These are phyloP conservation scores for Thelonectria blattea DNA, from an alignment of 2,329 filamentous ascomycete genomes.

Conservation along the genomic window DNA sequence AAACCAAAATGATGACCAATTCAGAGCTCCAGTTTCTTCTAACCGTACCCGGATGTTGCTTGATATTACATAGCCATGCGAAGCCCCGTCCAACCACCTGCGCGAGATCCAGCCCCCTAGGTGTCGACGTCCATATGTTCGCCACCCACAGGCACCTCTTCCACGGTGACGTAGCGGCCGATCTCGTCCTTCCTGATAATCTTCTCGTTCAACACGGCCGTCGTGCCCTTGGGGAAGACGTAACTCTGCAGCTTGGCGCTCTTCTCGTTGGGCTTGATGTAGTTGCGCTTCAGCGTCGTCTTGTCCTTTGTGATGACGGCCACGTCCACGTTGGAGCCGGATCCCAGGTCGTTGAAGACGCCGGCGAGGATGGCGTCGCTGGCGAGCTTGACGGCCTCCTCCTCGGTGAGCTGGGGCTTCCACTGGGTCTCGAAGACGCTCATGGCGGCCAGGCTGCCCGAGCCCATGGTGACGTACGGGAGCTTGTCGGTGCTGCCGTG, in stretches of 20 bases:
- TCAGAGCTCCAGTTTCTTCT: conserved; percentile 28
- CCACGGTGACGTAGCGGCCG: conserved; percentile 89
- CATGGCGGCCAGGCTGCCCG: conserved; percentile 95
- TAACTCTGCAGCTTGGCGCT: conserved; percentile 93
- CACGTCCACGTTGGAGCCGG: conserved; percentile 96
- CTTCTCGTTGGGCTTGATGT: conserved; percentile 90
- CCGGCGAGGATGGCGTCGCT: conserved; percentile 90
- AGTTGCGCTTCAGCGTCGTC: conserved; percentile 91
- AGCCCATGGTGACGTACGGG: conserved; percentile 99
- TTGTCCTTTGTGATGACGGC: conserved; percentile 95
- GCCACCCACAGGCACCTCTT: conserved; percentile 77
- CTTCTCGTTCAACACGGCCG: conserved; percentile 94
- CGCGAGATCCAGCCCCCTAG: conserved; percentile 40
- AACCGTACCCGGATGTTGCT: conserved; percentile 27
- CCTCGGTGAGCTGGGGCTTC: conserved; percentile 77
- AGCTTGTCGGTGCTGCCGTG: conserved; percentile 99
- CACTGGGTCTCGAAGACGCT: conserved; percentile 96
- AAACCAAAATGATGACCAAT: conserved; percentile 18
- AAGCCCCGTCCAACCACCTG: conserved; percentile 21
- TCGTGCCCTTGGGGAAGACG: conserved; percentile 88
- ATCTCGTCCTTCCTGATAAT: conserved; percentile 94
- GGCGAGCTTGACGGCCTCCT: conserved; percentile 83
- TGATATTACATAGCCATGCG: conserved; percentile 37
- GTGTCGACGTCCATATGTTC: conserved; percentile 74
- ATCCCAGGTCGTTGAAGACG: conserved; percentile 98